Evolutionary conservation across 768 basidiomycete species (phyloP), one percentile per base, ranked within the genome.

Genomic region (Rubroboletus pulcherrimus): DNA sequence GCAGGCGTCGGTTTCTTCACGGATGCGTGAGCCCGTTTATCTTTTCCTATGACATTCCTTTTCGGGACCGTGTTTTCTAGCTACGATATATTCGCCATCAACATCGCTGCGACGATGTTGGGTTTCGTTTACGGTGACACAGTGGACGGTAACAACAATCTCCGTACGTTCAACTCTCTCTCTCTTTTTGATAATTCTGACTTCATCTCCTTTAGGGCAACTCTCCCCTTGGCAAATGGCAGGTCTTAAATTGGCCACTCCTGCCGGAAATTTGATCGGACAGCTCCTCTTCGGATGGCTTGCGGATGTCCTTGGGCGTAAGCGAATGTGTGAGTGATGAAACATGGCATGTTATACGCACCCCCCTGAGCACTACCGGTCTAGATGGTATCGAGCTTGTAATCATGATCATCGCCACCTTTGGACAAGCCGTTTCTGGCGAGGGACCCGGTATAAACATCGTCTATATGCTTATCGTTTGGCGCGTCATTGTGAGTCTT

Each of bases 1-100:
- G 69, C 89, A 5, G 89, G 91, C 65, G 86, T 86, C 7, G 91
- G 91, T 31, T 93, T 93, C 80, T 93, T 92, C 78, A 91, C 91
- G 37, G 91, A 89, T 74, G 83, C 85, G 80, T 83, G 64, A 62
- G 79, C 74, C 2, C 17, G 45, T 14, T 37, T 49, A 9, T 26
- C 19, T 11, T 21, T 9, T 11, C 37, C 14, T 21, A n/a, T 15
- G 17, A 4, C 19, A 19, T 8, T 29, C 10, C 11, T 12, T 44
- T 21, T 8, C 15, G 14, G 0, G 3, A 40, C 29, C 30, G 51
- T 33, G 21, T 21, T 21, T 31, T 26, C 44, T 50, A 66, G 65
- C 12, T 89, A 89, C 62, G 90, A 91, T 61, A 85, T 93, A 56
- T 95, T 94, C 65, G 87, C 90, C 24, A 93, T 94, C 71, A 89